Evolutionary conservation across 108 stramenopile genomes (phyloP).

Genomic region (Cyclotella distinguenda): DNA sequence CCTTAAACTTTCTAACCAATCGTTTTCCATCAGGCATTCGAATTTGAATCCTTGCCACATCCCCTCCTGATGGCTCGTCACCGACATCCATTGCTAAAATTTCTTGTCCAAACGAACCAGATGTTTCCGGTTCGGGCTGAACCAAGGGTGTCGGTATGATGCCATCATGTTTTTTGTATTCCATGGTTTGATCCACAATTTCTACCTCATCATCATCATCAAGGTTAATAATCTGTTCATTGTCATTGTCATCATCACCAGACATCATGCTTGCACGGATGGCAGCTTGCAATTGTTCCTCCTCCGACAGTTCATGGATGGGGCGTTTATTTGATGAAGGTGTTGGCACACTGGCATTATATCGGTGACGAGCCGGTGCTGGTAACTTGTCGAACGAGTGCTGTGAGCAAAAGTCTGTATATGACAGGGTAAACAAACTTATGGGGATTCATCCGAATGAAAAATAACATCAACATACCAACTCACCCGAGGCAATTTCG

Average conservation of each 20-base stretch:
- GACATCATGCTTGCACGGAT: conserved; percentile 75
- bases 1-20: conserved; percentile 66
- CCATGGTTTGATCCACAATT: conserved; percentile 4
- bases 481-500: conserved; percentile 65
- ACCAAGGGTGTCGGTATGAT: neutral
- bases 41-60: conserved; percentile 68
- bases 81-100: conserved; percentile 53
- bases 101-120: conserved; percentile 41
- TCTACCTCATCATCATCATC: conserved; percentile 32
- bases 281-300: conserved; percentile 85
- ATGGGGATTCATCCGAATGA: neutral
- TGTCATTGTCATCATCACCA: conserved; percentile 16
- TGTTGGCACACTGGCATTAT: neutral
- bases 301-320: conserved; percentile 69
- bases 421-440: neutral
- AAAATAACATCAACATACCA: neutral
- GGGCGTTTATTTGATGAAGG: conserved; percentile 29
- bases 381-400: conserved; percentile 85
- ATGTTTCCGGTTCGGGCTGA: conserved; percentile 35
- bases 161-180: conserved; percentile 19
- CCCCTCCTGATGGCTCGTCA: conserved; percentile 57
- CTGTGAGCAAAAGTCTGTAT: conserved; percentile 78
- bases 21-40: conserved; percentile 86
- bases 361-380: conserved; percentile 48
- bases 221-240: no score